phyloP scores from a whole-genome alignment of 164 flowering plant genomes.

The grape (Vitis vinifera) region DNA sequence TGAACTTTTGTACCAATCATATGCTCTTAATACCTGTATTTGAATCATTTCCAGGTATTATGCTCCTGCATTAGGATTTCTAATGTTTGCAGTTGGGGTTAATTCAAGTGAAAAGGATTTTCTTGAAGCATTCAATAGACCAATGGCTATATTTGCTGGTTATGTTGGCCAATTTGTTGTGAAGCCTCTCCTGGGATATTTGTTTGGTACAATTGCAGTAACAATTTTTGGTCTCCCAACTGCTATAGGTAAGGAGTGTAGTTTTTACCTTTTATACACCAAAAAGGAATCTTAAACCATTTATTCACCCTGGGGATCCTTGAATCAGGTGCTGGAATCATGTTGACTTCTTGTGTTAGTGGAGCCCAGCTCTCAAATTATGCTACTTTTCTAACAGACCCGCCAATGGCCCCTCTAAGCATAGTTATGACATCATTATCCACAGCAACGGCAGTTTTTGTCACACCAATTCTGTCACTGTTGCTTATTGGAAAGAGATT shows the following conservation, averaged over 20 bases:
- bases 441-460: slow-evolving; percentile 84
- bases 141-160: slow-evolving; percentile 75
- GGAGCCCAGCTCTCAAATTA: slow-evolving; percentile 97
- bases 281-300: no score
- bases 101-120: slow-evolving; percentile 92
- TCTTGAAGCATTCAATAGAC: slow-evolving; percentile 78
- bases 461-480: slow-evolving; percentile 80
- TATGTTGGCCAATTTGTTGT: slow-evolving; percentile 79
- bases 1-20: background rate
- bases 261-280: background rate
- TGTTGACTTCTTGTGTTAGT: slow-evolving; percentile 92
- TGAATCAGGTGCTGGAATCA: slow-evolving; percentile 88
- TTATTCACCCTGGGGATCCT: background rate
- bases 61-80: slow-evolving; percentile 94
- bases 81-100: slow-evolving; percentile 98
- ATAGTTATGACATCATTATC: slow-evolving; percentile 96
- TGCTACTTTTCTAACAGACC: slow-evolving; percentile 93
- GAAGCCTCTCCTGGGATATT: slow-evolving; percentile 81
- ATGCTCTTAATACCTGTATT: background rate
- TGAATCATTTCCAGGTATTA: slow-evolving; percentile 61
- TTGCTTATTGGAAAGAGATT: slow-evolving; percentile 85
- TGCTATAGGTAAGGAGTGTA: slow-evolving; percentile 54
- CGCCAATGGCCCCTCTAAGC: slow-evolving; percentile 90
- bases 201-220: slow-evolving; percentile 70
- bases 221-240: slow-evolving; percentile 69